Evolutionary conservation across 2,329 filamentous ascomycete species (phyloP).

Genomic region (Beauveria brongniartii): DNA sequence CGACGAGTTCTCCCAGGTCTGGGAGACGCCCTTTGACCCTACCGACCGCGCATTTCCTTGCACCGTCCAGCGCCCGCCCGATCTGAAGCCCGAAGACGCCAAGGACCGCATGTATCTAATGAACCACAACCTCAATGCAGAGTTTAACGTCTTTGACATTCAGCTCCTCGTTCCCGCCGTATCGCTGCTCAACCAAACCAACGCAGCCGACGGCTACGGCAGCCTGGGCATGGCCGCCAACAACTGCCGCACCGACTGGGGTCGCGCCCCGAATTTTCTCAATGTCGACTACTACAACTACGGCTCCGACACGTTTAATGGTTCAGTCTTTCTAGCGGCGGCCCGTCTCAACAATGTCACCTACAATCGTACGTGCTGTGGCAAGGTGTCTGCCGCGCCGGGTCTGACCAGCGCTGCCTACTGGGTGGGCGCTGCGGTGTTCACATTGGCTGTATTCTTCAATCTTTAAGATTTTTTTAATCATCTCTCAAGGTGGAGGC

Average conservation of each 20-base stretch:
- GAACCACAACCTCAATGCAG: conserved; percentile 86
- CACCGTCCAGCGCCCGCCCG: conserved; percentile 65
- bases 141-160: conserved; percentile 58
- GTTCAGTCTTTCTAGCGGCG: conserved; percentile 70
- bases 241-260: conserved; percentile 57
- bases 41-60: conserved; percentile 62
- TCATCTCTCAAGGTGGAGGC: too few relatives aligned
- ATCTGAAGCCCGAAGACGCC: conserved; percentile 45
- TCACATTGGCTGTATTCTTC: conserved; percentile 16
- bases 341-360: conserved; percentile 64
- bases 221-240: conserved; percentile 56
- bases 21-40: conserved; percentile 84
- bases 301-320: conserved; percentile 43
- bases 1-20: conserved; percentile 81
- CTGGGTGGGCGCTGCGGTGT: conserved; percentile 13
- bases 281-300: conserved; percentile 82
- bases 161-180: conserved; percentile 65
- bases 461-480: not conserved
- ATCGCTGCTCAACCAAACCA: conserved; percentile 62
- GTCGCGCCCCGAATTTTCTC: conserved; percentile 64
- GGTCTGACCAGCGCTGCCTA: conserved; percentile 11
- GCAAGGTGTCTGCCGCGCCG: conserved; percentile 28
- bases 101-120: conserved; percentile 65
- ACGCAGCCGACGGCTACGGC: conserved; percentile 55
- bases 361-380: conserved; percentile 53